Conservation (phyloP, 106 monocot genomes). For the Acorus gramineus region DNA sequence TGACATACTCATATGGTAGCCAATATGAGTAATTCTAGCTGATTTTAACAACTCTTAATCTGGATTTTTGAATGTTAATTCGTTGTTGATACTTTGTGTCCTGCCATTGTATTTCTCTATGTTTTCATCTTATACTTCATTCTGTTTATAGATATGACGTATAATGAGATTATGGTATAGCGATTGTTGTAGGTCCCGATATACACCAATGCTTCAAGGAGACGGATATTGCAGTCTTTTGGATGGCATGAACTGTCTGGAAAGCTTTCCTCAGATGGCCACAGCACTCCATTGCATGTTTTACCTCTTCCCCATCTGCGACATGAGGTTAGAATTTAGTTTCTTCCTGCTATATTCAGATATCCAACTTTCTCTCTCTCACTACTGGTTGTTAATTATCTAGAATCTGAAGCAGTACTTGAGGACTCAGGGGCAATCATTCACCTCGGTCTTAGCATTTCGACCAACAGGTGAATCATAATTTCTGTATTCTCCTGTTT, state of each 20-base stretch:
- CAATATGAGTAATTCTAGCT: too few relatives aligned
- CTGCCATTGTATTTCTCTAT: too few relatives aligned
- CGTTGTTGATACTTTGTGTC: too few relatives aligned
- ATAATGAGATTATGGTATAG: too few relatives aligned
- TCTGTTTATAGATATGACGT: too few relatives aligned
- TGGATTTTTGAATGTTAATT: too few relatives aligned
- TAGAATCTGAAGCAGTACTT: slow-evolving; percentile 48
- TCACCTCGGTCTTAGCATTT: slow-evolving; percentile 49
- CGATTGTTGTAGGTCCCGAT: slow-evolving; percentile 38
- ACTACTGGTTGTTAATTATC: too few relatives aligned
- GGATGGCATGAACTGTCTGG: slow-evolving; percentile 48
- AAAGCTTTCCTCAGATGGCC: slow-evolving; percentile 33
- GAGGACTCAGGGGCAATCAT: slow-evolving; percentile 34
- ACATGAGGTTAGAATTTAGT: slow-evolving; percentile 34
- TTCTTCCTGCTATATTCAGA: background rate
- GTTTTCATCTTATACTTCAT: too few relatives aligned
- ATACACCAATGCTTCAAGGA: slow-evolving; percentile 50
- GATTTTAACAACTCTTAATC: too few relatives aligned
- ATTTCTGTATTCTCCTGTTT: too few relatives aligned
- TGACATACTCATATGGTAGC: too few relatives aligned
- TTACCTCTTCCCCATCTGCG: slow-evolving; percentile 41
- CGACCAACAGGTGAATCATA: slow-evolving; percentile 48
- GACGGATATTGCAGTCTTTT: slow-evolving; percentile 51
- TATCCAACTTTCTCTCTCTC: too few relatives aligned
- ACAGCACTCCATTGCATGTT: slow-evolving; percentile 44